phyloP scores from a whole-genome alignment of 192 early-diverging fungal species.

The Chytriomyces sp. region DNA sequence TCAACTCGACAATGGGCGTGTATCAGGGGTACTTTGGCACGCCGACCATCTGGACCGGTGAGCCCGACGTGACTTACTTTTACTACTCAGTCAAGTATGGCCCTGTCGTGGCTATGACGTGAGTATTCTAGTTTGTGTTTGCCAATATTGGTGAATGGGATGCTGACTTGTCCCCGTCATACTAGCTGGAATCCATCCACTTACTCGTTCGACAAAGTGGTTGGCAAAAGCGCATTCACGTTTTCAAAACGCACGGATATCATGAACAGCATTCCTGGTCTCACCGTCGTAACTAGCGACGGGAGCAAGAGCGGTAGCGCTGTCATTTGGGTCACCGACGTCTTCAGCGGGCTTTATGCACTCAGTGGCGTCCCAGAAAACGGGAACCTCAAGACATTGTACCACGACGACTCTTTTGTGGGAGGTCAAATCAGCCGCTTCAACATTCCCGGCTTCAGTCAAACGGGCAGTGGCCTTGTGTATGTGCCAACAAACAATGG shows the following conservation, averaged over 20 bases:
- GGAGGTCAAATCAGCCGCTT: neutral
- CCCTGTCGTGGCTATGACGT: neutral
- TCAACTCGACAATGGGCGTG: neutral
- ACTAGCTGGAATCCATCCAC: slow-evolving; percentile 1
- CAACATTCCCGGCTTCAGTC: neutral
- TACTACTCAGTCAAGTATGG: neutral
- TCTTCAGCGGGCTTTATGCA: slow-evolving; percentile 7
- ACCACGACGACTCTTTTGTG: neutral
- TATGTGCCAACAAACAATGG: slow-evolving; percentile 19
- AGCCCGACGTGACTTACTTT: neutral
- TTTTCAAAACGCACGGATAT: neutral
- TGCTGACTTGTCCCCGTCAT: neutral
- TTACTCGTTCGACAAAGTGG: neutral
- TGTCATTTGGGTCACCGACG: slow-evolving; percentile 8
- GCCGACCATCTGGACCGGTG: slow-evolving; percentile 2
- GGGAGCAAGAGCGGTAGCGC: neutral
- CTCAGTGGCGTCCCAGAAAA: slow-evolving; percentile 8
- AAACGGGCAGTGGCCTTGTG: slow-evolving; percentile 11
- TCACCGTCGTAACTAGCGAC: neutral
- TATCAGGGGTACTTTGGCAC: slow-evolving; percentile 8
- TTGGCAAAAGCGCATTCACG: neutral
- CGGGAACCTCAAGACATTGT: neutral
- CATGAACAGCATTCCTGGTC: neutral
- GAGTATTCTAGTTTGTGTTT: neutral
- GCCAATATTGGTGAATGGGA: neutral